Evolutionary conservation across 2,329 filamentous ascomycete genomes (phyloP).

Genomic region (Colletotrichum horii): DNA sequence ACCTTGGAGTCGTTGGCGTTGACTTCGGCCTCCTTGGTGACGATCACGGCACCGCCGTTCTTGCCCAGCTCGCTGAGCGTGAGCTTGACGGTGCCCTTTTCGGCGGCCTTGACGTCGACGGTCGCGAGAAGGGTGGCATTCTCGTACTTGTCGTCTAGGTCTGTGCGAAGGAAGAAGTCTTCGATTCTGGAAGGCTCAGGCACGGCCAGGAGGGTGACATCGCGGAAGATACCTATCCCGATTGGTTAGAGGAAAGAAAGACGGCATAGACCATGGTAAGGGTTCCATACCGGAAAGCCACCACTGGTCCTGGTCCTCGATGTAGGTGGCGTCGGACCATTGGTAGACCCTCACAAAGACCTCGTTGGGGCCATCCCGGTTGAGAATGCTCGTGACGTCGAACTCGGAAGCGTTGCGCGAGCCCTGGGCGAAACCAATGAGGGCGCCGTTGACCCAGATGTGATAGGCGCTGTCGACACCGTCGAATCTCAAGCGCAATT

Average conservation of each 20-base stretch:
- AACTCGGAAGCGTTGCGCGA: constrained; percentile 73
- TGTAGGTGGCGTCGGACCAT: constrained; percentile 72
- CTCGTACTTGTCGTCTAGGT: constrained; percentile 56
- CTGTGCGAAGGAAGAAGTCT: constrained; percentile 61
- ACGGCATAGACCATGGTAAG: neutral
- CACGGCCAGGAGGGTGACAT: constrained; percentile 67
- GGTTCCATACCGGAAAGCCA: constrained; percentile 60
- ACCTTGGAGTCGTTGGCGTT: constrained; percentile 33
- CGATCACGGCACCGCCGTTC: constrained; percentile 37
- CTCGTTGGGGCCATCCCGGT: constrained; percentile 49
- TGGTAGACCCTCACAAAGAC: constrained; percentile 73
- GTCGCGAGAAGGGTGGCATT: constrained; percentile 55
- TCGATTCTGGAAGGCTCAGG: constrained; percentile 56
- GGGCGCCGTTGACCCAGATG: constrained; percentile 68
- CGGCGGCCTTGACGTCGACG: constrained; percentile 44
- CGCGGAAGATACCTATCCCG: constrained; percentile 63
- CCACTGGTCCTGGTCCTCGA: constrained; percentile 76
- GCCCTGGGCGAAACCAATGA: constrained; percentile 73
- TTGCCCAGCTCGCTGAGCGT: constrained; percentile 45
- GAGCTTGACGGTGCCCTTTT: constrained; percentile 42
- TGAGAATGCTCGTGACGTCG: constrained; percentile 61
- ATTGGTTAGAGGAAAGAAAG: neutral
- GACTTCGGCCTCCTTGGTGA: constrained; percentile 29
- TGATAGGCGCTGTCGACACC: constrained; percentile 77
- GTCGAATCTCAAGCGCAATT: constrained; percentile 70